Base-by-base conservation (phyloP, 2,329 filamentous ascomycete genomes). In the Trematosphaeria pertusa region DNA sequence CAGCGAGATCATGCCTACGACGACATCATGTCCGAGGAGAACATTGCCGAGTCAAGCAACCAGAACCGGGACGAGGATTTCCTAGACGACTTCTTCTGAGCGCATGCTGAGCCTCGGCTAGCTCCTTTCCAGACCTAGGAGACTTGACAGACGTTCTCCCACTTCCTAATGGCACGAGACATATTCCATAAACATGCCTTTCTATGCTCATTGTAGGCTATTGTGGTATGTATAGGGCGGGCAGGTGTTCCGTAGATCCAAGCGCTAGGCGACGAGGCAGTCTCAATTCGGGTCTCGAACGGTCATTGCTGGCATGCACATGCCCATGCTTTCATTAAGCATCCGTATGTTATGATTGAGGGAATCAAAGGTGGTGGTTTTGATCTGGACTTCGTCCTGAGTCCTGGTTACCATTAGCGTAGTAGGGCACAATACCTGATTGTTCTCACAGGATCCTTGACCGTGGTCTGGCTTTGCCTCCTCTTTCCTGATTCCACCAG, bases 1-100 rank as follows among this genome's bases (percentile, higher is more conserved):
- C 90, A 96, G 73, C 94, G 94, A 75, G 91, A 96, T n/a, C 93
- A 99, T 74, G 93, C 92, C 2, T 99, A 99, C 72, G 94, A 97
- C 68, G 91, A 96, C 36, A 74, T 97, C 43, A 91, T 96, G 72
- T 85, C 83, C 4, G 91, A 95, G 43, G 89, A 96, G 47, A 87
- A 88, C 61, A 81, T 96, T 76, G 85, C 85, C 33, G 75, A 73
- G 17, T 85, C 85, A 44, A 96, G 87, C 75, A 99, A 99, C 73
- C 89, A 97, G 73, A 86, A 96, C 65, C 83, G 91, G 11, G 80
- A 82, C 53, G 83, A 85, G 49, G 79, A 89, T 69, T 92, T 89
- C 76, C 82, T 90, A 65, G 92, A 97, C 48, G 93, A 99, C 67
- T 99, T 99, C 67, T 69, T 71, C 60, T 70, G 54, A 52, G 19